Conservation (phyloP, 2,329 filamentous ascomycete species). For the Trematosphaeria pertusa region DNA sequence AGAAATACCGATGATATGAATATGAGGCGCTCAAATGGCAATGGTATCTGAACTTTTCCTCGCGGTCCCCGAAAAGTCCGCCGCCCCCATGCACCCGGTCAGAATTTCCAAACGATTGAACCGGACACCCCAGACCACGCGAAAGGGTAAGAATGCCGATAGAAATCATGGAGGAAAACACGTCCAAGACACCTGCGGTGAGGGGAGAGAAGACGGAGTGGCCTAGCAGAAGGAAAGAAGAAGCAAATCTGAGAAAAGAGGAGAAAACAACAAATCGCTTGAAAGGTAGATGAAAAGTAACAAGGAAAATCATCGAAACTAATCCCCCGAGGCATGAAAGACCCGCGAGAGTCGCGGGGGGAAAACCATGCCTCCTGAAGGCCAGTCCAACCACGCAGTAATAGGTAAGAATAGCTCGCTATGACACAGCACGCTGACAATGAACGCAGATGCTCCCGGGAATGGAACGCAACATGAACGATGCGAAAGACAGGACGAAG, state of each 20-base stretch:
- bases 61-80: conserved; percentile 3
- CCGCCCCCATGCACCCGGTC: conserved; percentile 3
- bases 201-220: conserved; percentile 4
- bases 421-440: neutral
- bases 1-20: conserved; percentile 2
- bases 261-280: too few species aligned
- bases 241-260: conserved; percentile 4
- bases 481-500: too few species aligned
- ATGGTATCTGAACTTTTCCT: conserved; percentile 32
- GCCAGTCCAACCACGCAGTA: conserved; percentile 10
- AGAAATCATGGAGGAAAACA: neutral
- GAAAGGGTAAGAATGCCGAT: conserved; percentile 12
- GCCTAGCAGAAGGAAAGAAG: neutral
- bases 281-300: too few species aligned
- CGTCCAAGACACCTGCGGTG: conserved; percentile 4
- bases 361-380: conserved; percentile 32
- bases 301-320: conserved; percentile 5
- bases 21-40: conserved; percentile 18
- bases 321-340: conserved; percentile 28
- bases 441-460: conserved; percentile 3
- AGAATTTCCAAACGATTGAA: neutral
- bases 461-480: too few species aligned
- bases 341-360: conserved; percentile 28
- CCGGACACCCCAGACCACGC: conserved; percentile 7
- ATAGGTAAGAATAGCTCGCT: conserved; percentile 4